Evolutionary conservation across 768 basidiomycete genomes (phyloP).

Genomic region (Austroboletus eburneus): DNA sequence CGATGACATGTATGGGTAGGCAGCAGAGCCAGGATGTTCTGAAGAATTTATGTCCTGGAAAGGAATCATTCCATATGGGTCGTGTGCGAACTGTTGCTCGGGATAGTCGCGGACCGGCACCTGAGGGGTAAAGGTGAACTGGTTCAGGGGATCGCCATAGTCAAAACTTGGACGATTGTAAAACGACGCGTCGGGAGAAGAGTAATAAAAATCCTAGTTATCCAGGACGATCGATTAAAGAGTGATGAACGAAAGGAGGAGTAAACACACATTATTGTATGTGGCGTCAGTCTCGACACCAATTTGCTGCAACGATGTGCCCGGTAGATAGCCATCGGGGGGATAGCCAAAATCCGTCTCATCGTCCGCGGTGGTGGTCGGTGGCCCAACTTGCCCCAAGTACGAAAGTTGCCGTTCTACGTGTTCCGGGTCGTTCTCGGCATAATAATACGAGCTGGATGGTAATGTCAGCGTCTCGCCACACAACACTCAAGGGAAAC

Average conservation of each 20-base stretch:
- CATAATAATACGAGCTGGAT: constrained; percentile 4
- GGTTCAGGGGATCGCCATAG: background rate
- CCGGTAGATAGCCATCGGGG: background rate
- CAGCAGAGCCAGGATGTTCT: background rate
- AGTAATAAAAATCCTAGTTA: constrained; percentile 7
- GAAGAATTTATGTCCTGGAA: background rate
- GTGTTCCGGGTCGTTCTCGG: constrained; percentile 2
- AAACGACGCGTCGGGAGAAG: background rate
- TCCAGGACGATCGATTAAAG: background rate
- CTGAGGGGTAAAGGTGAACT: background rate
- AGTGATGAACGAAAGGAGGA: background rate
- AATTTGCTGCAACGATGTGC: background rate
- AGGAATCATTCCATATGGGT: background rate
- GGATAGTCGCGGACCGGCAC: background rate
- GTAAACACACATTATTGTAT: constrained; percentile 4
- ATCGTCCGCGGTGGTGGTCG: background rate
- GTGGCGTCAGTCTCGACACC: constrained; percentile 2
- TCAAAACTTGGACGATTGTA: background rate
- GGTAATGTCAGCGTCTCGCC: constrained; percentile 1
- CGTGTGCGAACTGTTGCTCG: background rate
- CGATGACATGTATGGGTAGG: background rate
- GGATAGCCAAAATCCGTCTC: constrained; percentile 3
- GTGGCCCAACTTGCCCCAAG: constrained; percentile 3
- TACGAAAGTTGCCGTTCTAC: background rate
- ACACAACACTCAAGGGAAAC: background rate